Evolutionary conservation across 495 filamentous ascomycete genomes (phyloP), one percentile per base, ranked within the genome.

Genomic region (Amorphotheca resinae): DNA sequence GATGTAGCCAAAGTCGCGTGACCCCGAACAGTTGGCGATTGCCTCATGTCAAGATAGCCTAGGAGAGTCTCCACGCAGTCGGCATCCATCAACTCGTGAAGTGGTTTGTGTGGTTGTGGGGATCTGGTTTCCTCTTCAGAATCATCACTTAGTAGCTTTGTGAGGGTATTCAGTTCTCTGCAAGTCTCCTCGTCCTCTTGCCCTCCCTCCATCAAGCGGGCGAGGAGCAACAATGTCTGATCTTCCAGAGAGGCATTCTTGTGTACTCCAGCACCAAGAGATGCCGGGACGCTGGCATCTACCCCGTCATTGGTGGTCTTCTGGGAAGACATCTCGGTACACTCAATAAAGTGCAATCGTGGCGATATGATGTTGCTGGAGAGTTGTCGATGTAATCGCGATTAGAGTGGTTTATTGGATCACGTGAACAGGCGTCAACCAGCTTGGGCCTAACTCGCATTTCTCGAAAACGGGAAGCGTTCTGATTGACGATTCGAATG

Each of bases 61-160:
- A 94, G 62, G 38, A 95, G 75, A 33, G 84, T 82, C 52, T 88
- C 84, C 45, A 93, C 73, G 32, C 73, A 74, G 46, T 91, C 82
- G 34, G 73, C 69, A 53, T 93, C 87, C 28, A 95, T 69, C 36
- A 87, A 59, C 30, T 67, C 61, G 47, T 79, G 73, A 38, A 93
- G 60, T 34, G 67, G 60, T 9, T 54, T 47, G 39, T 62, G 53
- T 15, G 44, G 38, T 26, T 62, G 54, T 45, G 57, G 48, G 14
- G 55, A 53, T 20, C 31, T 48, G 17, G 31, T 39, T 20, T 42
- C 38, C 4, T 46, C 49, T n/a, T 45, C 43, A n/a, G 49, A 35
- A 44, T 75, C 69, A 33, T 72, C 67, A 52, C 56, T 60, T 33
- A 74, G 60, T 22, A 76, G 59, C 43, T 65, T 67, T 15, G 72